Evolutionary conservation across 192 early-diverging fungal genomes (phyloP).

Genomic region (Coemansia sp.): DNA sequence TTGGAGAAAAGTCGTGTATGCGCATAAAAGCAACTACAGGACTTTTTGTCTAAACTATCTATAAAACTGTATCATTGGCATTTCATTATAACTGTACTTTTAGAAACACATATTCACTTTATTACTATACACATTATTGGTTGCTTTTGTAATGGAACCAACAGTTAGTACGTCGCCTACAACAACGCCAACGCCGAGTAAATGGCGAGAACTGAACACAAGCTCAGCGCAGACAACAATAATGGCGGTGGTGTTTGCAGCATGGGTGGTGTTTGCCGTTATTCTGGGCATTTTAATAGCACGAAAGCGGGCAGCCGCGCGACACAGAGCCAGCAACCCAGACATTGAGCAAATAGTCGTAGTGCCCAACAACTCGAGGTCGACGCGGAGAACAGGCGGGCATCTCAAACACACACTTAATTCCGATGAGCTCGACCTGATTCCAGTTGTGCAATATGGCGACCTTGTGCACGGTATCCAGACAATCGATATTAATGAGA

Average conservation of each 20-base stretch:
- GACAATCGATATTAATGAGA: background rate
- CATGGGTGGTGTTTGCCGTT: slow-evolving; percentile 2
- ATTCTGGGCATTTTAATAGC: slow-evolving; percentile 3
- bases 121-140: background rate
- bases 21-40: background rate
- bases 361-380: background rate
- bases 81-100: background rate
- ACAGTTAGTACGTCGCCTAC: background rate
- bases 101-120: background rate
- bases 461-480: background rate
- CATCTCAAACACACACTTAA: background rate
- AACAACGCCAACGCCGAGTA: background rate
- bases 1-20: background rate
- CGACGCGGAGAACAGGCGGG: background rate
- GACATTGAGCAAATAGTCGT: slow-evolving; percentile 5
- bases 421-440: background rate
- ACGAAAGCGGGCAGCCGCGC: background rate
- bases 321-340: background rate
- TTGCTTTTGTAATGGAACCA: background rate
- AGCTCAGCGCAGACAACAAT: slow-evolving; percentile 1
- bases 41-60: background rate
- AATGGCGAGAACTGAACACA: background rate
- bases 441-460: background rate
- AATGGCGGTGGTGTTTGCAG: slow-evolving; percentile 3
- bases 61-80: background rate